A percentile compares a stretch with the other conserved stretches of the same genome.
These are phyloP conservation scores for Cornus controversa DNA, from an alignment of 148 eudicot species.

Conservation along the genomic window DNA sequence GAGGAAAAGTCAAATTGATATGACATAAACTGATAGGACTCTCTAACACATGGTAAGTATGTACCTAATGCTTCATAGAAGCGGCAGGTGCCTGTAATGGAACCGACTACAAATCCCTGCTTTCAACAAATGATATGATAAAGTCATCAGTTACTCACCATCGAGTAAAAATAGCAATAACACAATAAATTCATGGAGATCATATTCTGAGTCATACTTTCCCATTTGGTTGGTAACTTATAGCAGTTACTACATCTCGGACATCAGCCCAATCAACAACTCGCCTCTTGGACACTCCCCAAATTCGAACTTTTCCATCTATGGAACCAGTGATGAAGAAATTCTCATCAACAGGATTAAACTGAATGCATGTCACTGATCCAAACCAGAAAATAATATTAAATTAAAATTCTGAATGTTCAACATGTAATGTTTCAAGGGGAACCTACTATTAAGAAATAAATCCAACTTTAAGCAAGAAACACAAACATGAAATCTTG, in stretches of 20 bases:
- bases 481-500: too few species aligned
- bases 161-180: not conserved
- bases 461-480: too few species aligned
- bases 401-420: not conserved
- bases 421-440: not conserved
- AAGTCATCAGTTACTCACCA: not conserved
- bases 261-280: conserved; percentile 79
- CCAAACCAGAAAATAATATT: conserved; percentile 5
- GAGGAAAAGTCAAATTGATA: too few species aligned
- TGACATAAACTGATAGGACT: not conserved
- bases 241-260: conserved; percentile 65
- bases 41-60: not conserved
- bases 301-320: conserved; percentile 82
- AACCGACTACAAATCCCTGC: conserved; percentile 71
- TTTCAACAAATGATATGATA: conserved; percentile 13
- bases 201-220: conserved; percentile 39
- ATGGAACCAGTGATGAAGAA: conserved; percentile 78
- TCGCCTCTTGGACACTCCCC: conserved; percentile 56
- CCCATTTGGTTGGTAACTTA: conserved; percentile 80
- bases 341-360: conserved; percentile 65
- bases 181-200: not conserved
- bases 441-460: not conserved
- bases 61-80: conserved; percentile 61
- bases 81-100: conserved; percentile 61
- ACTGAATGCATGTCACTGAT: conserved; percentile 83